These are phyloP conservation scores for Wickerhamomyces bovis DNA, from an alignment of 805 yeast species.

Conservation along the genomic window DNA sequence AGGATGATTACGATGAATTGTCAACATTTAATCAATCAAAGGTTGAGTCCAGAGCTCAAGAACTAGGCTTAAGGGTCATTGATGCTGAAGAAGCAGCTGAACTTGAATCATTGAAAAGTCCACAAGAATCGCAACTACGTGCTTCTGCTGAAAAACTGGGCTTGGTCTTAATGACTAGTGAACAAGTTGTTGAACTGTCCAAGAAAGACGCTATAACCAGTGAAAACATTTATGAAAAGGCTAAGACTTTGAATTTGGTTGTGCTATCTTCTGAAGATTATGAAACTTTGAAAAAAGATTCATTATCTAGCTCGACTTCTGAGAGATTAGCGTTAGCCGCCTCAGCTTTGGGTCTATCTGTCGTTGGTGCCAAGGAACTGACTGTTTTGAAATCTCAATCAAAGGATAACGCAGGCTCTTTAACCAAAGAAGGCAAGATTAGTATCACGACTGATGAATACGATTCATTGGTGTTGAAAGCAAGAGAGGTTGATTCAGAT, in stretches of 20 bases:
- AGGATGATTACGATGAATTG: conserved; percentile 17
- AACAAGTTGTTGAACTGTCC: conserved; percentile 15
- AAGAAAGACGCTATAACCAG: not conserved
- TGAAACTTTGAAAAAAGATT: conserved; percentile 1
- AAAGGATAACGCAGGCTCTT: not conserved
- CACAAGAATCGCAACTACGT: conserved; percentile 14
- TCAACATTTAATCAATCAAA: not conserved
- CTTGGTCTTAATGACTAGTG: conserved; percentile 20
- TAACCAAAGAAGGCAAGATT: not conserved
- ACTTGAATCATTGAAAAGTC: conserved; percentile 3
- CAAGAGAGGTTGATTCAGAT: not conserved
- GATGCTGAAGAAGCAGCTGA: conserved; percentile 13
- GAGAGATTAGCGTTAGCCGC: conserved; percentile 5
- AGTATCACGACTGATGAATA: conserved; percentile 1
- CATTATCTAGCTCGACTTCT: not conserved
- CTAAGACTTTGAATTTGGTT: conserved; percentile 1
- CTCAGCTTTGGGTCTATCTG: conserved; percentile 6
- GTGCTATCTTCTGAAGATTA: conserved; percentile 4
- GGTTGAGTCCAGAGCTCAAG: conserved; percentile 8
- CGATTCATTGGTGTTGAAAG: not conserved
- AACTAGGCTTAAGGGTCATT: conserved; percentile 21
- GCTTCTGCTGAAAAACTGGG: conserved; percentile 12
- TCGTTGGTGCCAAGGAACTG: not conserved
- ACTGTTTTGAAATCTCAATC: not conserved
- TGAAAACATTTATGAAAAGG: conserved; percentile 4